These are phyloP conservation scores for Sugiyamaella mastotermitis DNA, from an alignment of 805 yeast genomes.

Conservation along the genomic window DNA sequence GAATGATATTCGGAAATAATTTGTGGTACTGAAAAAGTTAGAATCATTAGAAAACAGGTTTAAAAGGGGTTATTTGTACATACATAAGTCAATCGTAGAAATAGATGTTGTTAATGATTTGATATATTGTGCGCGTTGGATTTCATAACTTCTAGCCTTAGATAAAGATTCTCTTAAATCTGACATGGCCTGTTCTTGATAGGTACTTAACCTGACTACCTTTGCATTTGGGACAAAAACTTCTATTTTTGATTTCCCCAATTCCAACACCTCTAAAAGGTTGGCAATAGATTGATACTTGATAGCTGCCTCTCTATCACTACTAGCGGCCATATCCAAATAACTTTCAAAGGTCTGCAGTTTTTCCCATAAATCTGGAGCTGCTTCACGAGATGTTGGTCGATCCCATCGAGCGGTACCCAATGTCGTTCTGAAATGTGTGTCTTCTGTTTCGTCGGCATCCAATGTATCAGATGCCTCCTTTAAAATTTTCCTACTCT, in stretches of 20 bases:
- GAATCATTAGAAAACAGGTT: no score
- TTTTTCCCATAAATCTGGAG: constrained; percentile 34
- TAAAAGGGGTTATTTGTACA: no score
- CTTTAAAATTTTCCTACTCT: constrained; percentile 38
- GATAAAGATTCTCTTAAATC: constrained; percentile 22
- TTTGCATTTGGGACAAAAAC: constrained; percentile 29
- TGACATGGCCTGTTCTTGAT: constrained; percentile 31
- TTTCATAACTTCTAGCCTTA: constrained; percentile 19
- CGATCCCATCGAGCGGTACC: constrained; percentile 56
- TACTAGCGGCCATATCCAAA: constrained; percentile 49
- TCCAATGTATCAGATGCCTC: constrained; percentile 42
- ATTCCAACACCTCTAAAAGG: constrained; percentile 38
- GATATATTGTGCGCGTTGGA: constrained; percentile 21
- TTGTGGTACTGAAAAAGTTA: no score
- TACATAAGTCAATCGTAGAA: constrained; percentile 8
- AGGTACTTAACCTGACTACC: constrained; percentile 30
- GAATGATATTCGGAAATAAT: constrained; percentile 4
- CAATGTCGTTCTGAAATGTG: constrained; percentile 40
- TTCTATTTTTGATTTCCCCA: constrained; percentile 28
- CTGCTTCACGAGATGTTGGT: constrained; percentile 40
- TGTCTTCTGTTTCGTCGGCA: constrained; percentile 53
- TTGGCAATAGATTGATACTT: constrained; percentile 46
- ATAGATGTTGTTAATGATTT: constrained; percentile 13
- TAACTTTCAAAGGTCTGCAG: constrained; percentile 43
- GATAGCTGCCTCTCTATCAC: constrained; percentile 50